These are phyloP conservation scores for Wickerhamomyces tratensis DNA, from an alignment of 805 yeast species.

Conservation along the genomic window DNA sequence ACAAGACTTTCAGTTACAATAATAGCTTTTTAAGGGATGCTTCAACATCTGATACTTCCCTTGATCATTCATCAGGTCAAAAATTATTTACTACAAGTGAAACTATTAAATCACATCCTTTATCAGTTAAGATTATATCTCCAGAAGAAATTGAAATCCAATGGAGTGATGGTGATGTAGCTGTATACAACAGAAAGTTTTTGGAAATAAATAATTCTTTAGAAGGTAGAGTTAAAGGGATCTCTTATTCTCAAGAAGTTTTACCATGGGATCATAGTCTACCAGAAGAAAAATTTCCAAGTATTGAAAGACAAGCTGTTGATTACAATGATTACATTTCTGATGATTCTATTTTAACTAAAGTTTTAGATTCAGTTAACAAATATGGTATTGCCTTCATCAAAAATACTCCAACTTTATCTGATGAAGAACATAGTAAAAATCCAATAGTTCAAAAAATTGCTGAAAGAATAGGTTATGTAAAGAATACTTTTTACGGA, in stretches of 20 bases:
- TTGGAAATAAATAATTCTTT: conserved; percentile 33
- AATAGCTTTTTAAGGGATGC: conserved; percentile 60
- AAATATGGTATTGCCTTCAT: conserved; percentile 48
- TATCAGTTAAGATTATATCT: conserved; percentile 22
- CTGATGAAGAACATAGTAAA: conserved; percentile 16
- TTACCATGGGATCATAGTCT: conserved; percentile 32
- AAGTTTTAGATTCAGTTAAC: conserved; percentile 36
- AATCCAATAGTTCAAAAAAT: conserved; percentile 29
- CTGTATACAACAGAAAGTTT: conserved; percentile 35
- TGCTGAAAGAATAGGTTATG: conserved; percentile 52
- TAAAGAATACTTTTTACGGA: conserved; percentile 66
- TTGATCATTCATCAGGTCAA: conserved; percentile 49
- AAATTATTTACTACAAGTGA: conserved; percentile 55
- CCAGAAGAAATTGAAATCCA: conserved; percentile 29
- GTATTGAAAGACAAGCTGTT: conserved; percentile 6
- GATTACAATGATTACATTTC: conserved; percentile 32
- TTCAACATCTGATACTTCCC: conserved; percentile 35
- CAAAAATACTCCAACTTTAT: conserved; percentile 38
- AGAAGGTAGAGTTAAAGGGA: conserved; percentile 18
- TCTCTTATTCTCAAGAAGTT: conserved; percentile 29
- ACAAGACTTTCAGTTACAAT: conserved; percentile 18
- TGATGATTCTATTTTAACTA: conserved; percentile 23
- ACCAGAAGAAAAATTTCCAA: conserved; percentile 9
- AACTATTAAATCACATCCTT: conserved; percentile 25
- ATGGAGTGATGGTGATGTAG: conserved; percentile 38